A percentile compares a stretch with the other conserved stretches of the same genome.
phyloP scores from a whole-genome alignment of 148 eudicot genomes.

The Salicornia ramosissima region DNA sequence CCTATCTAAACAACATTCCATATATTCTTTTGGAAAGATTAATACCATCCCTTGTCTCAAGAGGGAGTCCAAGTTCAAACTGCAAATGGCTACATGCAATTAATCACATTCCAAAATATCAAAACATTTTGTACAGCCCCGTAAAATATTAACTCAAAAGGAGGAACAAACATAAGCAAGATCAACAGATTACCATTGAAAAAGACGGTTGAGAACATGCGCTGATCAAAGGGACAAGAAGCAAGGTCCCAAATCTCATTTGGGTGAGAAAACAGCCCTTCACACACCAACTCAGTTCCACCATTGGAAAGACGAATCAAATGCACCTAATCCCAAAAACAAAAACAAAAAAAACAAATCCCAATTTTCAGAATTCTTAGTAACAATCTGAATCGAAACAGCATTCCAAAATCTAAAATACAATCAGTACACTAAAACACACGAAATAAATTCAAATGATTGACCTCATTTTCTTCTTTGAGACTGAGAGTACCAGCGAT shows the following conservation, averaged over 20 bases:
- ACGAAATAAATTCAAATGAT: not conserved
- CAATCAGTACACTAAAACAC: not conserved
- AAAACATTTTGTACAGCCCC: too few relatives aligned
- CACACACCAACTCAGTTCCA: conserved; percentile 86
- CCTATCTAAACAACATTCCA: not conserved
- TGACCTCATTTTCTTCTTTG: conserved; percentile 96
- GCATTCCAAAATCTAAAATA: not conserved
- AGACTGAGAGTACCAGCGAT: conserved; percentile 94
- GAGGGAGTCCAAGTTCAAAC: too few relatives aligned
- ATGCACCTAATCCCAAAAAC: conserved; percentile 56
- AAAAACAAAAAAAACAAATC: not conserved
- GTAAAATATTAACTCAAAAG: too few relatives aligned
- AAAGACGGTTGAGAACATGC: conserved; percentile 88
- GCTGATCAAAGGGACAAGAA: conserved; percentile 94
- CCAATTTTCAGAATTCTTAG: not conserved
- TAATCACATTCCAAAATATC: not conserved
- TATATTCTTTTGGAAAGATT: too few relatives aligned
- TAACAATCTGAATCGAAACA: not conserved
- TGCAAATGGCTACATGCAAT: not conserved
- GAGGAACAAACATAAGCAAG: too few relatives aligned
- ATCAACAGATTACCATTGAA: conserved; percentile 84
- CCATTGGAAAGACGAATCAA: conserved; percentile 78
- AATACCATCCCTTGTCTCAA: too few relatives aligned
- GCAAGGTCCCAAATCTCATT: conserved; percentile 97
- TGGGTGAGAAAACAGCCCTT: conserved; percentile 93